Evolutionary conservation across 208 protist species (phyloP), one percentile per base, ranked within the genome.

Genomic region (Trypanosoma conorhini): DNA sequence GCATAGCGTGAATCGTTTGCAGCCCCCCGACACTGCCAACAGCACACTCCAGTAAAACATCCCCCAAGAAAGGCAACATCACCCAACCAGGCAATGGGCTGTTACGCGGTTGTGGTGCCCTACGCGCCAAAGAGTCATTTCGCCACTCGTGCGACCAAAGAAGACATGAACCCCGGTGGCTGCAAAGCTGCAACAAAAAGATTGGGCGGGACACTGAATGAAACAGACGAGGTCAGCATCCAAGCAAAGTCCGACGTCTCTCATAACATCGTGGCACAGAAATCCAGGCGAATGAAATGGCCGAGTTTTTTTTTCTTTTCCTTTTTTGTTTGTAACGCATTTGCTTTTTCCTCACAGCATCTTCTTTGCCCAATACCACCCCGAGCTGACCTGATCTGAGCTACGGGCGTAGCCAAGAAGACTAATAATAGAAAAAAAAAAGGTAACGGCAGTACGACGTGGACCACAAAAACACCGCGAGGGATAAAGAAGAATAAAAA

Each of bases 11-110:
- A 56, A 33, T 22, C 66, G 19, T 50, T 26, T 56, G 30, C 67
- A 21, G 55, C 22, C 21, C 48, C 55, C 19, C n/a, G 42, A 58
- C 2, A 63, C 46, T 33, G 58, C 57, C n/a, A 72, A 56, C 22
- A 72, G 55, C 7, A 24, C 30, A n/a, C n/a, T 33, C 67, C 67
- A 26, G 56, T 50, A 42, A 72, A 50, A 22, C 67, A 72, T 31
- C 67, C 67, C 22, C 62, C 50, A 17, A 65, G 31, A 63, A 72
- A 65, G 3, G 54, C 63, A 46, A 63, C 67, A 42, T 54, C 28
- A 63, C 63, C 67, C 13, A 72, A 17, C 67, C 67, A 72, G 26
- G n/a, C 31, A 72, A 35, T 72, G 67, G 5, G 67, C 52, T n/a
- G 67, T 66, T 19, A 40, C 31, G 35, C 67, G 56, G 46, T 63